These are phyloP conservation scores for Sedum album DNA, from an alignment of 164 flowering plant genomes.

Conservation along the genomic window DNA sequence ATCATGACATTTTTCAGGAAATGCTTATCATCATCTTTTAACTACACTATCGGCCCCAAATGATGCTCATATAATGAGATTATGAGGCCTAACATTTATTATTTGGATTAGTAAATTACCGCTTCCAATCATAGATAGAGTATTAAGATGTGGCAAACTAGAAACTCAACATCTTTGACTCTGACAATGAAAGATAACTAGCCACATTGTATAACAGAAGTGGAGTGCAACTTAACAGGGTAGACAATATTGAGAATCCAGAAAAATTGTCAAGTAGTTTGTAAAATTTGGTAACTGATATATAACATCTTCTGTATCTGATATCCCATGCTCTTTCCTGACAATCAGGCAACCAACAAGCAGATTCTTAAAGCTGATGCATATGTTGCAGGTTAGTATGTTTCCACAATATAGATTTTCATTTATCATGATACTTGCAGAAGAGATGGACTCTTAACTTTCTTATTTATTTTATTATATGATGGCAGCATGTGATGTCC, in stretches of 20 bases:
- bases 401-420: background rate
- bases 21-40: background rate
- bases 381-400: conserved; percentile 82
- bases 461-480: conserved; percentile 6
- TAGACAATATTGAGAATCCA: background rate
- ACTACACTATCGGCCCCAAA: background rate
- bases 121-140: too few species aligned
- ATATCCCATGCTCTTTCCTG: background rate
- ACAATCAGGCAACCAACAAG: conserved; percentile 72
- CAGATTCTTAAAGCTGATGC: conserved; percentile 87
- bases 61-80: background rate
- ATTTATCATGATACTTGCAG: conserved; percentile 5
- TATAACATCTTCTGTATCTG: background rate
- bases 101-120: too few species aligned
- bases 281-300: background rate
- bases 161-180: too few species aligned
- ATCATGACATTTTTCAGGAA: too few species aligned
- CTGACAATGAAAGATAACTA: too few species aligned
- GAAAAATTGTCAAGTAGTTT: background rate
- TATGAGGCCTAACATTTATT: background rate
- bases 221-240: too few species aligned
- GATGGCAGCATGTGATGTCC: conserved; percentile 90
- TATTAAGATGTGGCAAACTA: too few species aligned
- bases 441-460: background rate
- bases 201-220: too few species aligned